Evolutionary conservation across 1,284 basidiomycete species (phyloP), one percentile per base, ranked within the genome.

Genomic region (Puccinia coronata): DNA sequence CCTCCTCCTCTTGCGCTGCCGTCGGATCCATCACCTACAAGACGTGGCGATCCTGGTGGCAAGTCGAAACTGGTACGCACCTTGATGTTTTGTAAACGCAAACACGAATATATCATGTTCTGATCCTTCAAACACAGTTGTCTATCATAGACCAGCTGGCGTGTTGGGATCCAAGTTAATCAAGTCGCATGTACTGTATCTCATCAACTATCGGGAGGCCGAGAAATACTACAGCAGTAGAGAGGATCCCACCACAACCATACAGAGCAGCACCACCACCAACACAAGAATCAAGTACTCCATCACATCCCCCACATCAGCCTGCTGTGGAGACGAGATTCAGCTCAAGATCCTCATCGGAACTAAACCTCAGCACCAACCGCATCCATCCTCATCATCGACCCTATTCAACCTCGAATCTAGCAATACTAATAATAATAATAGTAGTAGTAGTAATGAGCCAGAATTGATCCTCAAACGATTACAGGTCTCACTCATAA

Each of bases 11-110:
- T 31, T 43, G 49, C 31, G n/a, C 41, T 25, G 73, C 73, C 28
- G 39, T 77, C 6, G 61, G 75, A 28, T 77, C 75, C 20, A 77
- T 77, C 41, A 65, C 36, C 25, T 67, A 65, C 63, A 57, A 61
- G 31, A 53, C 41, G 36, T 77, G 75, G 75, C 53, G 49, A 77
- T 57, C 61, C 14, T 77, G 75, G 75, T 77, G 75, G 75, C 75
- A 77, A 39, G 75, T 77, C 23, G 75, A 77, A 53, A 63, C 75
- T 34, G 75, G 75, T 77, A 49, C 18, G 61, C 23, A 28, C 8
- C n/a, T 23, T 20, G 11, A 20, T n/a, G n/a, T n/a, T n/a, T n/a
- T n/a, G n/a, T n/a, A n/a, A n/a, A n/a, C n/a, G n/a, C n/a, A n/a
- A n/a, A n/a, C n/a, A n/a, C n/a, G n/a, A n/a, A n/a, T n/a, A 39